Evolutionary conservation across 108 stramenopile genomes (phyloP).

Genomic region (Fistulifera pelliculosa): DNA sequence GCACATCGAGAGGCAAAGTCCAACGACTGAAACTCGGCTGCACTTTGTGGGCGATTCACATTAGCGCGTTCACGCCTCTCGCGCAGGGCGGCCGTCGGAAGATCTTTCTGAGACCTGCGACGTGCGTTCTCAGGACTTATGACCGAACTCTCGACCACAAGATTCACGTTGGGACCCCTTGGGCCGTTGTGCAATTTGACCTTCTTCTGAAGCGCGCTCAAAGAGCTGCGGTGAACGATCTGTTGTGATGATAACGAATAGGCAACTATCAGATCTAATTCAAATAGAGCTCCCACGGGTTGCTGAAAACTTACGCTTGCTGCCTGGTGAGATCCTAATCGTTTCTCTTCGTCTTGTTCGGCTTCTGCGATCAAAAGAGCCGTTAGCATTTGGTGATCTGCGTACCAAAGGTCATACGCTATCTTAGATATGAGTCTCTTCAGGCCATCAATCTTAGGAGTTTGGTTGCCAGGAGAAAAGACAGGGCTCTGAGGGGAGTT

Average conservation of each 20-base stretch:
- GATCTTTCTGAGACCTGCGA: slow-evolving; percentile 18
- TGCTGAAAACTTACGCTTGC: neutral
- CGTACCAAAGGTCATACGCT: slow-evolving; percentile 74
- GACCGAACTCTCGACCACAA: slow-evolving; percentile 61
- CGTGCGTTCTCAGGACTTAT: slow-evolving; percentile 51
- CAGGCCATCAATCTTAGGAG: slow-evolving; percentile 30
- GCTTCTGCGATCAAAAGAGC: slow-evolving; percentile 18
- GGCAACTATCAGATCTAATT: no score
- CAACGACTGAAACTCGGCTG: slow-evolving; percentile 51
- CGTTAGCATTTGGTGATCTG: slow-evolving; percentile 55
- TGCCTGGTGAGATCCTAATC: neutral
- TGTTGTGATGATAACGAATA: no score
- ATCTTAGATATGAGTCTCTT: slow-evolving; percentile 74
- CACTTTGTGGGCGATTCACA: slow-evolving; percentile 48
- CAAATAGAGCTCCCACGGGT: no score
- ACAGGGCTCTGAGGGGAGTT: slow-evolving; percentile 35
- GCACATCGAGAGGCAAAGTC: slow-evolving; percentile 77
- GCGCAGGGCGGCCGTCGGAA: slow-evolving; percentile 11
- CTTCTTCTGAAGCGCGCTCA: slow-evolving; percentile 1
- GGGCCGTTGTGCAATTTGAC: slow-evolving; percentile 15
- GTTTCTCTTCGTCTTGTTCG: neutral
- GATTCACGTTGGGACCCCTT: slow-evolving; percentile 17
- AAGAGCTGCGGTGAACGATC: no score
- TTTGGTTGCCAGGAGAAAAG: slow-evolving; percentile 28
- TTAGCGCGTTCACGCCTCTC: slow-evolving; percentile 22